Conservation (phyloP, 768 basidiomycete species). For the Hemileccinum rubropunctum region DNA sequence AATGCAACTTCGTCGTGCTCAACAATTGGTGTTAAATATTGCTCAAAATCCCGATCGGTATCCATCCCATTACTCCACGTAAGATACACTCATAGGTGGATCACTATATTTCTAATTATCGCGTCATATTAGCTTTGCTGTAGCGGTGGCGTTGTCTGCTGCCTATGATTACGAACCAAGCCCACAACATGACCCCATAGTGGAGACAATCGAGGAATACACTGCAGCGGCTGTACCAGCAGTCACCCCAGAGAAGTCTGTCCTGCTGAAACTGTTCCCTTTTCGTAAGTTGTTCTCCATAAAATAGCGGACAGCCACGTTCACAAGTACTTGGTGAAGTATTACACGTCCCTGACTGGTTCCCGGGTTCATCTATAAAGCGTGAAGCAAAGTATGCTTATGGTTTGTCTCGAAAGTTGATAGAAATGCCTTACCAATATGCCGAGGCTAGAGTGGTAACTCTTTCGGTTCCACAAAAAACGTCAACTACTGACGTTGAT, state of each 20-base stretch:
- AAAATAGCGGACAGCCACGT: neutral
- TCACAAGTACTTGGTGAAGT: constrained; percentile 8
- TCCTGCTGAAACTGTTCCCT: constrained; percentile 3
- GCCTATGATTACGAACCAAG: constrained; percentile 8
- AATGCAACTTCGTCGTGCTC: constrained; percentile 5
- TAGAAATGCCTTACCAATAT: constrained; percentile 7
- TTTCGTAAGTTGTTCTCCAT: constrained; percentile 2
- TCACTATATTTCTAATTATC: neutral
- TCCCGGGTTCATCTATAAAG: constrained; percentile 11
- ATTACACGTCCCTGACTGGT: constrained; percentile 22
- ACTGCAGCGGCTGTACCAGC: neutral
- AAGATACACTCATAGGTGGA: neutral
- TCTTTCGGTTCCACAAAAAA: neutral
- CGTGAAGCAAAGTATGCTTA: neutral
- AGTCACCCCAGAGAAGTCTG: constrained; percentile 1
- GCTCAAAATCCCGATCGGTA: neutral
- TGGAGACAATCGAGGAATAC: neutral
- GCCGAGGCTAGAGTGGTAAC: constrained; percentile 1
- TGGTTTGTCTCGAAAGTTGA: neutral
- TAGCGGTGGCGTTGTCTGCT: neutral
- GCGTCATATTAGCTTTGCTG: neutral
- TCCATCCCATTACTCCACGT: neutral
- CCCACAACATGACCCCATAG: constrained; percentile 4
- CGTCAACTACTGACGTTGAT: too few species aligned
- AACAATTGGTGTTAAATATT: constrained; percentile 1